A percentile compares a stretch with the other conserved stretches of the same genome.
Conservation (phyloP, 768 basidiomycete genomes). For the Suillus sp. region DNA sequence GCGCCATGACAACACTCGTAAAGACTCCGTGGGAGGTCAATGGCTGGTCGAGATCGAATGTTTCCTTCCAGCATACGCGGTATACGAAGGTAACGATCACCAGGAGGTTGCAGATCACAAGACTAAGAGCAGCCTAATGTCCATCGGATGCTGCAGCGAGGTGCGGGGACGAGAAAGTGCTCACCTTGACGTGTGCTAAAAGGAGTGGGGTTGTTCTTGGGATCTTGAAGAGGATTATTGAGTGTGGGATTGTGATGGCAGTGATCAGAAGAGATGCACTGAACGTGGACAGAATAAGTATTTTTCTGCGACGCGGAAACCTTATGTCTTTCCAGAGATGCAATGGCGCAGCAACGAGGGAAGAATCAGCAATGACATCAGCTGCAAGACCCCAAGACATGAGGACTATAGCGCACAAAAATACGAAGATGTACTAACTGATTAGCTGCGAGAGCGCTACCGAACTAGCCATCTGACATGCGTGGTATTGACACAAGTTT, state of each 20-base stretch:
- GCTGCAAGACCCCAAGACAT: no score
- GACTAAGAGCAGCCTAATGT: not conserved
- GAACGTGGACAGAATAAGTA: no score
- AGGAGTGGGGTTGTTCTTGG: not conserved
- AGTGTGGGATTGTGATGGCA: no score
- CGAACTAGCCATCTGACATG: not conserved
- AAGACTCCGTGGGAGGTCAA: not conserved
- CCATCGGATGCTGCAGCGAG: not conserved
- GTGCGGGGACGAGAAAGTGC: not conserved
- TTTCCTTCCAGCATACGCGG: not conserved
- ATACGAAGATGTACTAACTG: not conserved
- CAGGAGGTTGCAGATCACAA: slow-evolving; percentile 5
- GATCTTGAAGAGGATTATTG: no score
- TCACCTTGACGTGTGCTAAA: not conserved
- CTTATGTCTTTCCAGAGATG: no score
- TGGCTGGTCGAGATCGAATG: not conserved
- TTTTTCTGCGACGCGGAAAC: no score
- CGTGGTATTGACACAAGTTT: not conserved
- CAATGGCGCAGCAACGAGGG: no score
- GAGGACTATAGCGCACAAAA: not conserved
- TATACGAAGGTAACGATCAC: slow-evolving; percentile 6
- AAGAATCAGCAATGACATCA: no score
- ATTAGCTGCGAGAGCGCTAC: not conserved
- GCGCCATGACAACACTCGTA: not conserved
- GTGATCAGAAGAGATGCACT: no score